A percentile compares a stretch with the other conserved stretches of the same genome.
These are phyloP conservation scores for Psophocarpus tetragonolobus DNA, from an alignment of 306 rosid species.

Conservation along the genomic window DNA sequence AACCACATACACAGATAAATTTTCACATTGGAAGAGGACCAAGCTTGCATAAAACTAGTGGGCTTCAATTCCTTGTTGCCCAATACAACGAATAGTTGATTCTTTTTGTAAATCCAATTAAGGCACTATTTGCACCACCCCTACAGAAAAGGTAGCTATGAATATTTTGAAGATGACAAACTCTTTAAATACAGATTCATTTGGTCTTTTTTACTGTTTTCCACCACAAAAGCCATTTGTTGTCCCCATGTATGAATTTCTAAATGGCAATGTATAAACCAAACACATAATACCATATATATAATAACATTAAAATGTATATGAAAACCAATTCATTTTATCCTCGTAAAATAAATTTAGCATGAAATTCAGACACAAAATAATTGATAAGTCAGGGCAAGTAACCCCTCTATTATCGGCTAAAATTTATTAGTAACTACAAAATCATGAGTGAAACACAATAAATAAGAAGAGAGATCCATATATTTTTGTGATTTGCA, in stretches of 20 bases:
- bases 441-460: too few species aligned
- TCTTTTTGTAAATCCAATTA: too few species aligned
- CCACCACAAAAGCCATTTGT: conserved; percentile 87
- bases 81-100: too few species aligned
- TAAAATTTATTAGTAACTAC: too few species aligned
- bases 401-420: too few species aligned
- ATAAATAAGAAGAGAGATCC: too few species aligned
- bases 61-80: too few species aligned
- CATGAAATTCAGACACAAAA: background rate
- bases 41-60: too few species aligned
- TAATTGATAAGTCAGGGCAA: background rate
- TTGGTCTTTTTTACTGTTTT: conserved; percentile 70
- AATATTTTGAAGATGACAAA: conserved; percentile 69
- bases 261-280: conserved; percentile 73
- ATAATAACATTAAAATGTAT: background rate
- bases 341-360: background rate
- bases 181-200: conserved; percentile 64
- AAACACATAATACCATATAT: conserved; percentile 49
- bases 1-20: too few species aligned
- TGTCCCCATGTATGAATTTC: conserved; percentile 86
- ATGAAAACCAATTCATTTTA: background rate
- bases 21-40: too few species aligned
- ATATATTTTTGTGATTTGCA: too few species aligned
- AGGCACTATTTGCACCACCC: too few species aligned
- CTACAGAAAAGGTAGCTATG: conserved; percentile 48